Percentiles rank a stretch among this genome's conserved stretches.
Evolutionary conservation across 2,329 filamentous ascomycete genomes (phyloP).

Genomic region (Claviceps sp.): DNA sequence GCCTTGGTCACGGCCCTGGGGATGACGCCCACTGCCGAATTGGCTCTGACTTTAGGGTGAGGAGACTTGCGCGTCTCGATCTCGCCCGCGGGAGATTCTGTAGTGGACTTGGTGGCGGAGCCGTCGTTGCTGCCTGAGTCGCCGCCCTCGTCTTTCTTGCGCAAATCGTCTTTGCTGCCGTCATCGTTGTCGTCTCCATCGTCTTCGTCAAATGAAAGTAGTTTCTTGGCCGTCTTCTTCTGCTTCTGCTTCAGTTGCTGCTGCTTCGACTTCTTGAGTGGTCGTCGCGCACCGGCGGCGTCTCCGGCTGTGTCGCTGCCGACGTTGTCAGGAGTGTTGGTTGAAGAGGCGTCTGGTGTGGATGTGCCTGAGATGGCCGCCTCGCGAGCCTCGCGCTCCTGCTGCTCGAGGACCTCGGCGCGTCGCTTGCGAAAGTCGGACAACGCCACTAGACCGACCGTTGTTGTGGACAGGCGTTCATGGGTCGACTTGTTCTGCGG

Average conservation of each 20-base stretch:
- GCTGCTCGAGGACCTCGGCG: slow-evolving; percentile 84
- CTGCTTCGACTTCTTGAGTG: slow-evolving; percentile 13
- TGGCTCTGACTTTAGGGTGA: slow-evolving; percentile 41
- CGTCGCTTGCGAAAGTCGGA: slow-evolving; percentile 93
- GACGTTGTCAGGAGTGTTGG: slow-evolving; percentile 32
- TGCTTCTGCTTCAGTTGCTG: slow-evolving; percentile 17
- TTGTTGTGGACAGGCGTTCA: slow-evolving; percentile 71
- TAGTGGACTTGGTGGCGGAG: neutral
- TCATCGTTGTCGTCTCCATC: slow-evolving; percentile 21
- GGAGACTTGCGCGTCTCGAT: slow-evolving; percentile 8
- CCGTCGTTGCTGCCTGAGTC: slow-evolving; percentile 6
- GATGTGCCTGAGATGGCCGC: slow-evolving; percentile 32
- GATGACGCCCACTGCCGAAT: slow-evolving; percentile 44
- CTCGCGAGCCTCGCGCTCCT: slow-evolving; percentile 67
- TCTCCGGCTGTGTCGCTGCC: slow-evolving; percentile 20
- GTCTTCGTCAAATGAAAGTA: slow-evolving; percentile 24
- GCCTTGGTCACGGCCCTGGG: slow-evolving; percentile 61
- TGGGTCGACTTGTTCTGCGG: slow-evolving; percentile 64
- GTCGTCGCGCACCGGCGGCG: slow-evolving; percentile 9
- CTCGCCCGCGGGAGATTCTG: slow-evolving; percentile 8
- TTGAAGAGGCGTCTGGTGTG: slow-evolving; percentile 35
- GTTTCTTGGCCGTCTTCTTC: slow-evolving; percentile 32
- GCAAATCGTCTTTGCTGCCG: slow-evolving; percentile 32
- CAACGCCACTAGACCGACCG: slow-evolving; percentile 80
- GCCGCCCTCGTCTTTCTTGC: slow-evolving; percentile 50